A percentile compares a stretch with the other conserved stretches of the same genome.
These are phyloP conservation scores for Phytophthora citricola DNA, from an alignment of 352 stramenopile genomes.

Conservation along the genomic window DNA sequence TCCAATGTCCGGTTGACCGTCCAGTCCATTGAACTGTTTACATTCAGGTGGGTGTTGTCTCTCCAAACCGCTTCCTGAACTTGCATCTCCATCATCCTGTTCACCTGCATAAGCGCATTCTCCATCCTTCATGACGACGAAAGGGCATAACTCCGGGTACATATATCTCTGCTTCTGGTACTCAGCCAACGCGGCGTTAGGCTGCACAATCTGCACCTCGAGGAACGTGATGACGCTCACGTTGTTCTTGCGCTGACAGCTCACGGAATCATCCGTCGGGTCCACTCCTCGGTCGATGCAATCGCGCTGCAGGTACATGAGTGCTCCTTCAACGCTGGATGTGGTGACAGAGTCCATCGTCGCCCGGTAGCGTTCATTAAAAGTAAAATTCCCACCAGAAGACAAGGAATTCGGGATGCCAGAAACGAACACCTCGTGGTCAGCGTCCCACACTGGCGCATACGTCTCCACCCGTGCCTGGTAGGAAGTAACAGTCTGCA, in stretches of 20 bases:
- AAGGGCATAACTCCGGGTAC: constrained; percentile 78
- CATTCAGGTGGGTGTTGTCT: constrained; percentile 49
- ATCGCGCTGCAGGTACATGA: constrained; percentile 79
- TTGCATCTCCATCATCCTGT: constrained; percentile 28
- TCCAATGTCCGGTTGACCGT: constrained; percentile 60
- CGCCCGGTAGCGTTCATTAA: constrained; percentile 54
- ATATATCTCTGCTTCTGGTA: constrained; percentile 62
- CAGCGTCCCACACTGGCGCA: constrained; percentile 54
- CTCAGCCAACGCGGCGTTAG: constrained; percentile 63
- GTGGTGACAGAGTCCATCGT: constrained; percentile 75
- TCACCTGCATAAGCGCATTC: constrained; percentile 50
- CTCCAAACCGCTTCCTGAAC: constrained; percentile 20
- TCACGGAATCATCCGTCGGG: constrained; percentile 21
- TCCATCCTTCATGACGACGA: constrained; percentile 67
- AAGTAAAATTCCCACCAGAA: constrained; percentile 27
- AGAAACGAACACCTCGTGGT: constrained; percentile 58
- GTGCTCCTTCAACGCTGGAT: constrained; percentile 67
- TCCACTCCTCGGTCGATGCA: constrained; percentile 62
- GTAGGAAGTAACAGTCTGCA: constrained; percentile 56
- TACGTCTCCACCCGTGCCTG: constrained; percentile 68
- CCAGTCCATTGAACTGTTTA: constrained; percentile 69
- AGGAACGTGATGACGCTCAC: constrained; percentile 71
- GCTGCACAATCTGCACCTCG: constrained; percentile 67
- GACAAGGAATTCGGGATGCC: constrained; percentile 28
- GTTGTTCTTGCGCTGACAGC: constrained; percentile 63